Base-by-base conservation (phyloP, 306 rosid genomes). In the Gynostemma pentaphyllum region DNA sequence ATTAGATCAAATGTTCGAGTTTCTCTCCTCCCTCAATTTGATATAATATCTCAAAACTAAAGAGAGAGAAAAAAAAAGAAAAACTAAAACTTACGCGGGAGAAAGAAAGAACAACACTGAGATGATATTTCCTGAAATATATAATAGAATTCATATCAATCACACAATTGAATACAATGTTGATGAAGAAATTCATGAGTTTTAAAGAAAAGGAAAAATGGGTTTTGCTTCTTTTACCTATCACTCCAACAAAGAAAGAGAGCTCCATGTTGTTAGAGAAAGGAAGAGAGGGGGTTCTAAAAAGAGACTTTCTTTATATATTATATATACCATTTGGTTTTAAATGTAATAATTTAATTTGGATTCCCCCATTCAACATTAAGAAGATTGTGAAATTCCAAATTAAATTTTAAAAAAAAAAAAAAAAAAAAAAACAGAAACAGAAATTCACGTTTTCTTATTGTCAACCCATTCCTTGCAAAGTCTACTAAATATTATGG, bases 231-330 rank as follows among this genome's bases (percentile, higher is more conserved):
- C 0, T 27, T 51, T 27, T 52, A 52, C 59, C 59, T 52, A 52
- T 52, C 21, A 52, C 59, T 52, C 59, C 59, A 27, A 52, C 59
- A 52, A 52, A 52, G 59, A 52, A 12, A 52, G 36, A 52, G 59
- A 52, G 59, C 12, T 15, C 59, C 59, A 52, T 52, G 21, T 52
- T 52, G 13, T n/a, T n/a, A n/a, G n/a, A 5, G 21, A 52, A n/a
- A 52, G 57, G 11, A 1, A 19, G 26, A 24, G 27, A 27, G 21
- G 5, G 32, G 14, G 36, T 13, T 47, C 21, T 14, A 19, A 6
- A 52, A 52, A 9, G 3, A 23, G 54, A 22, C 2, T 12, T 16
- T n/a, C n/a, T 23, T 50, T 50, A 50, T 50, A 50, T 50, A 50
- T 48, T 22, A 21, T n/a, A n/a, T n/a, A n/a, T 48, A 2, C 29